These are phyloP conservation scores for Glycine latifolia DNA, from an alignment of 306 rosid species.

Conservation along the genomic window DNA sequence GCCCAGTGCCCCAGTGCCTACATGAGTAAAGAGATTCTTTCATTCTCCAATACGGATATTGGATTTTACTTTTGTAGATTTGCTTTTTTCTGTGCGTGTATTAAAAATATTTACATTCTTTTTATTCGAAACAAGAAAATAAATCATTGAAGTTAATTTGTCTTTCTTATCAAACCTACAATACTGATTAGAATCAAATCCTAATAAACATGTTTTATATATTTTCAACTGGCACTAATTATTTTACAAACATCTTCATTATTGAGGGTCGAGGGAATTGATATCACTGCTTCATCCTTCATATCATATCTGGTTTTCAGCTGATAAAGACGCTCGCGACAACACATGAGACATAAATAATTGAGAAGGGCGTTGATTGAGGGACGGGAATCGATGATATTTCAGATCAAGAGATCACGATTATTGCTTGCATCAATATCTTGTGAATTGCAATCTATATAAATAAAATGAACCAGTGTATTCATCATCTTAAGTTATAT, in stretches of 20 bases:
- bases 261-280: background rate
- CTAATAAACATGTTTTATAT: too few relatives aligned
- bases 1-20: background rate
- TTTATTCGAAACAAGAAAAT: background rate
- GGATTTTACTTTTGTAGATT: background rate
- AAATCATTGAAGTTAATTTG: background rate
- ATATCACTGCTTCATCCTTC: background rate
- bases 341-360: background rate
- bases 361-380: conserved; percentile 20
- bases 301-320: conserved; percentile 19
- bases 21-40: conserved; percentile 2
- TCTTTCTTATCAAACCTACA: too few relatives aligned
- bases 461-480: background rate
- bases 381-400: background rate
- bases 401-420: background rate
- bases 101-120: background rate
- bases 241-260: conserved; percentile 2
- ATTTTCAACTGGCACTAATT: background rate
- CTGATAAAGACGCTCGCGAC: background rate
- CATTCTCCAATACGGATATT: background rate
- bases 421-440: conserved; percentile 11
- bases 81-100: background rate
- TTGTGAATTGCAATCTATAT: background rate
- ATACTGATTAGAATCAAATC: too few relatives aligned
- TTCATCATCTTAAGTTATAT: background rate